Base-by-base conservation (phyloP, 371 early-diverging fungal species). In the Nematocida displodere region DNA sequence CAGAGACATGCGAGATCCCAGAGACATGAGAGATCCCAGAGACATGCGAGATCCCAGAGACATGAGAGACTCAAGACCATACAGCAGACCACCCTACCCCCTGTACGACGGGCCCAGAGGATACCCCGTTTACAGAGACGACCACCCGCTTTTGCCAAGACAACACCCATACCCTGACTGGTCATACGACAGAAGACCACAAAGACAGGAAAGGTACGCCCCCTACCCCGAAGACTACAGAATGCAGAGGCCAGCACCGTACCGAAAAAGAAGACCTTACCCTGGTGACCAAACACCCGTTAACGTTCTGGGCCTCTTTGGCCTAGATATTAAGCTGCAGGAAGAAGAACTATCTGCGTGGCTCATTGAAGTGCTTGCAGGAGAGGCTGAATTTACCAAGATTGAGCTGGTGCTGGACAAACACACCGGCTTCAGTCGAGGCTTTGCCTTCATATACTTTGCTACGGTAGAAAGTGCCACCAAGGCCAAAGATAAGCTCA, bases 381-480 rank as follows among this genome's bases (percentile, higher is more conserved):
- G 24, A 3, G 75, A 75, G 20, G 62, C 79, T 37, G 24, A 36
- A 55, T 66, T 77, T 40, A 59, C 47, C 28, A 65, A 77, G 34
- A 28, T 79, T 3, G 55, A 71, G 17, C 42, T 80, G 13, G 59
- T 82, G 15, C 42, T 63, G 20, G 80, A 82, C 54, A 77, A 67
- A 40, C 47, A 75, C 29, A 80, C 78, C 2, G 59, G 64, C 39
- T 48, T 65, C 33, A 65, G 75, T 49, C 50, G 71, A 44, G 79
- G 80, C 39, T 82, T 79, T 79, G 80, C 77, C 29, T 82, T 82
- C 62, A 50, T 82, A 1, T 79, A 82, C 40, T 82, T 82, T 59
- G 37, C 76, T 4, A 66, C 79, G 15, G 42, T 82, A 31, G 82
- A 82, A 39, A 78, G 79, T 13, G 66, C 79, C 2, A 80, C 78